A percentile compares a stretch with the other conserved stretches of the same genome.
Conservation (phyloP, 2,329 filamentous ascomycete genomes). For the Penicillium sp. region DNA sequence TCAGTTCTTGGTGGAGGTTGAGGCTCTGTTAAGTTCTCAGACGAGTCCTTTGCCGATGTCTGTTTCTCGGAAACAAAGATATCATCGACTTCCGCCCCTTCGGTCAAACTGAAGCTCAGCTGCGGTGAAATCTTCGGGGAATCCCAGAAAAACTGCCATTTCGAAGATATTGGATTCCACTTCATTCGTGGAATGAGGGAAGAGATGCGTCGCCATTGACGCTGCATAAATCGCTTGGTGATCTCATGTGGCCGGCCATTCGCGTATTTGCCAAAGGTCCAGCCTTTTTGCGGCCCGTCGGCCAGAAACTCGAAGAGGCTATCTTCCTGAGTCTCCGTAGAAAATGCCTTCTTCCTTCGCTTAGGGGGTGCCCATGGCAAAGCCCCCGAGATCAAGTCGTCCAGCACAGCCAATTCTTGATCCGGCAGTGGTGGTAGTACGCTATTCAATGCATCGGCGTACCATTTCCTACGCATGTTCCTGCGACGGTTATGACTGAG, state of each 20-base stretch:
- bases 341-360: conserved; percentile 19
- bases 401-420: conserved; percentile 34
- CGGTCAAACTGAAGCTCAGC: conserved; percentile 10
- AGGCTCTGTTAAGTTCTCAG: not conserved
- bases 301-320: conserved; percentile 32
- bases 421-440: conserved; percentile 42
- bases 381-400: conserved; percentile 33
- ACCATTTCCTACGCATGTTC: conserved; percentile 42
- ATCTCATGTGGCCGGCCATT: conserved; percentile 42
- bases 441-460: conserved; percentile 27
- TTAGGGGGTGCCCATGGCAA: conserved; percentile 32
- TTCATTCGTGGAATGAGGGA: conserved; percentile 31
- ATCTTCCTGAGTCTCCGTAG: conserved; percentile 2
- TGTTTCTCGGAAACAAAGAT: conserved; percentile 8
- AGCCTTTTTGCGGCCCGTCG: conserved; percentile 36
- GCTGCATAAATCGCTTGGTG: conserved; percentile 39
- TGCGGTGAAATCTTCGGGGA: conserved; percentile 14
- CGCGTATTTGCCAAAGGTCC: conserved; percentile 33
- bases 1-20: not conserved
- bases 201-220: conserved; percentile 39
- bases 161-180: conserved; percentile 22
- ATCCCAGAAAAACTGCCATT: conserved; percentile 33
- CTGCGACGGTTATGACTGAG: conserved; percentile 29
- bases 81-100: conserved; percentile 4
- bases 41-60: not conserved